Percentiles rank a stretch among this genome's conserved stretches.
phyloP scores from a whole-genome alignment of 1,139 yeast genomes.

The Yamadazyma diospyri region DNA sequence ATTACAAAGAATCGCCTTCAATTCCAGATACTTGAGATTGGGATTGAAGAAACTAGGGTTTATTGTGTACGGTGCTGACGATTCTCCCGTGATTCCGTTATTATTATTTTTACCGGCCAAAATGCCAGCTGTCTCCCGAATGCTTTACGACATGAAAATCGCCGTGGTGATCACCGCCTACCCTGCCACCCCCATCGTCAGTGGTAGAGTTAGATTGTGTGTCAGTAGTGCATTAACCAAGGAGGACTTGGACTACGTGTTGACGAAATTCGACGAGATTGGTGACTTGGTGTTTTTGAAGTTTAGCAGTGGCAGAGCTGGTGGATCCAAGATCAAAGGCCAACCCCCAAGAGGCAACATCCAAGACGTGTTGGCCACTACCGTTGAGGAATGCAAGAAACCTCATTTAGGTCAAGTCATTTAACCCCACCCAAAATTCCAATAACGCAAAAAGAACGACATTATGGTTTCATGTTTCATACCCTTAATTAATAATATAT shows the following conservation, averaged over 20 bases:
- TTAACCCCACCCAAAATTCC: too few relatives aligned
- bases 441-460: conserved; percentile 1
- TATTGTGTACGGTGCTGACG: conserved; percentile 92
- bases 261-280: conserved; percentile 68
- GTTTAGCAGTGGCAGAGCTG: conserved; percentile 73
- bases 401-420: conserved; percentile 4
- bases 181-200: conserved; percentile 93
- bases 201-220: conserved; percentile 90
- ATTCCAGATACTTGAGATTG: conserved; percentile 85
- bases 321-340: conserved; percentile 56
- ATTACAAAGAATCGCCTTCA: conserved; percentile 89
- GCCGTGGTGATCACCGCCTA: conserved; percentile 97
- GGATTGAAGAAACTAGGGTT: conserved; percentile 92
- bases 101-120: conserved; percentile 86
- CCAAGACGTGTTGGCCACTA: conserved; percentile 70
- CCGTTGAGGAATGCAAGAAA: conserved; percentile 53
- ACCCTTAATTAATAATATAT: conserved; percentile 4
- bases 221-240: conserved; percentile 89
- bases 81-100: conserved; percentile 92
- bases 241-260: conserved; percentile 82
- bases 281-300: conserved; percentile 79
- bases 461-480: conserved; percentile 3
- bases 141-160: conserved; percentile 71
- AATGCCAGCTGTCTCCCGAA: conserved; percentile 89
- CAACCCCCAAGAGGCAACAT: conserved; percentile 70